Conservation (phyloP, 2,329 filamentous ascomycete genomes). For the Calonectria leucothoes region DNA sequence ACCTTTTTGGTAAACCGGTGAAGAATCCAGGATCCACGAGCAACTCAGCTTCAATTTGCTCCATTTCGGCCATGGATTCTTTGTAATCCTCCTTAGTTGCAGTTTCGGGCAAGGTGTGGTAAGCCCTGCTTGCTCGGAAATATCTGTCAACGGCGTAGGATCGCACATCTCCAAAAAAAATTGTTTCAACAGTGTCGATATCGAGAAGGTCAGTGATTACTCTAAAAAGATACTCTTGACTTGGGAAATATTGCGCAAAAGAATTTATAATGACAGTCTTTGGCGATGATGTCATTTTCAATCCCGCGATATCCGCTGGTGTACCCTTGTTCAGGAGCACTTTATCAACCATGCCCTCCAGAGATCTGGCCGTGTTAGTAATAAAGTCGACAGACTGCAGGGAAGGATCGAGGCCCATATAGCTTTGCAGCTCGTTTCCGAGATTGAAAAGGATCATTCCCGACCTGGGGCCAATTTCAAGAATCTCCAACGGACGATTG, state of each 20-base stretch:
- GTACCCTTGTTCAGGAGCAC: slow-evolving; percentile 32
- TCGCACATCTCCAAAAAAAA: slow-evolving; percentile 39
- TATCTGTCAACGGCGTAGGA: slow-evolving; percentile 30
- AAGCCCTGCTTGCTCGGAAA: slow-evolving; percentile 24
- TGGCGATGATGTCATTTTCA: slow-evolving; percentile 6
- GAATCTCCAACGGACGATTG: background rate
- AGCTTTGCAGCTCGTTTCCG: background rate
- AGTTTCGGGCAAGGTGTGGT: background rate
- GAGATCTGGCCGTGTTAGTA: no score
- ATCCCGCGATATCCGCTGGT: slow-evolving; percentile 28
- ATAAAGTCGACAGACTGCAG: no score
- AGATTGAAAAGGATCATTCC: background rate
- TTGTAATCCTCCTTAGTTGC: slow-evolving; percentile 12
- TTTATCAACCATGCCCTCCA: slow-evolving; percentile 11
- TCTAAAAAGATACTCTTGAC: slow-evolving; percentile 31
- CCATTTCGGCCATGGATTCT: slow-evolving; percentile 25
- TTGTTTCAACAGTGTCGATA: background rate
- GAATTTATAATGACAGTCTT: slow-evolving; percentile 42
- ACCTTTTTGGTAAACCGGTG: no score
- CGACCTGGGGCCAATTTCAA: background rate
- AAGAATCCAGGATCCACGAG: no score
- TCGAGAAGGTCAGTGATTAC: slow-evolving; percentile 26
- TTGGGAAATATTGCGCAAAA: slow-evolving; percentile 44
- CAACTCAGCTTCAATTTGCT: background rate
- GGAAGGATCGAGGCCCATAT: background rate